Evolutionary conservation across 2,329 filamentous ascomycete species (phyloP), one percentile per base, ranked within the genome.

Genomic region (Saccharata proteae): DNA sequence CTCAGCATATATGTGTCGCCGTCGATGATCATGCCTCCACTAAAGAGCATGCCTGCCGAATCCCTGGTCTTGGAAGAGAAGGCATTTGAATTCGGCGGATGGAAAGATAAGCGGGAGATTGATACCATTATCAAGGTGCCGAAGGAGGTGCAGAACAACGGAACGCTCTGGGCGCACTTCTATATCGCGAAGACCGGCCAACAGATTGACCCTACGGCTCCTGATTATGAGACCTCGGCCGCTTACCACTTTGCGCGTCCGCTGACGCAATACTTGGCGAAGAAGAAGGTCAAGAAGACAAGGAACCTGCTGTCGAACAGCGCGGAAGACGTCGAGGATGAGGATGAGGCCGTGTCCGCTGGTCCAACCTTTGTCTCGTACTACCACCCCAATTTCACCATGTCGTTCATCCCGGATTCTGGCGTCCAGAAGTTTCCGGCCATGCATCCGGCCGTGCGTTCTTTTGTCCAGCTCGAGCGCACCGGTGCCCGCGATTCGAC

Each of bases 81-180:
- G 55, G 67, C 69, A 39, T 96, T 93, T 56, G 72, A 70, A 30
- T 65, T 88, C 34, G 80, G 80, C 38, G 78, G 92, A 56, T 84
- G 68, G 50, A 78, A 74, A 36, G 85, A 96, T 47, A 77, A 70
- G 48, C 74, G 90, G 35, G 68, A 78, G 33, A 69, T 86, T 36
- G 77, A 88, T 43, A 81, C 80, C 5, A 77, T 67, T 21, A 84
- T 98, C 50, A 59, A 67, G 3, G 75, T 96, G 4, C 88, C 90
- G 3, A 65, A 67, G 39, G 67, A 73, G 24, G 85, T 93, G 1
- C 86, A 94, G 64, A 70, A 85, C 43, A 96, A 96, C 52, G 85
- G 83, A 19, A 94, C 88, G 1, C 69, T 98, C 7, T 94, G 83
- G 76, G 88, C 82, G 3, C 90, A 98, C 55, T 92, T 96, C 57